Evolutionary conservation across 352 stramenopile species (phyloP), one percentile per base, ranked within the genome.

Genomic region (Phytophthora meadii): DNA sequence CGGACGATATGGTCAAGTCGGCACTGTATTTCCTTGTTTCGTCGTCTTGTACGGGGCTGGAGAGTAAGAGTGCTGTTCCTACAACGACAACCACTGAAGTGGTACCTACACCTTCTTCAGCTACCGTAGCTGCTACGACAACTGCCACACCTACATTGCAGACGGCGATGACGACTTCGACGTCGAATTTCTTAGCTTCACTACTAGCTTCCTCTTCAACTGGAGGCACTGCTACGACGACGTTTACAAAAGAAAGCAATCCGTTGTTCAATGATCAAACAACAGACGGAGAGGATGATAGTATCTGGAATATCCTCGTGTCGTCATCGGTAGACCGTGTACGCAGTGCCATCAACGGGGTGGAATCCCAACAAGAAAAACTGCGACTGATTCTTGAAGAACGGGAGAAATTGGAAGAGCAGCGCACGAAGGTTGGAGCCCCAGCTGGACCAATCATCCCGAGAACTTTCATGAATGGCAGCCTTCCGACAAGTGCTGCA

Each of bases 241-340:
- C 59, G 1, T 65, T 64, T n/a, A 32, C 70, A 0, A 54, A 63
- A 5, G 62, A 54, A 1, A 67, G 48, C 8, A 88, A 89, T 44
- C 77, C 80, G 9, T 42, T 88, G 6, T 88, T 88, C 49, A 89
- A 65, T 61, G 73, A 88, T 50, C 68, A 83, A 64, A 70, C 61
- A 39, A 59, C 42, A 19, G 72, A 65, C 17, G 79, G 72, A 42
- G 79, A 88, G 28, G 81, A 87, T 2, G 80, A 90, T 54, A 88
- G 79, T 39, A 87, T 91, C 36, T 93, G 82, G 84, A 87, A 81
- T 41, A 72, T 91, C 25, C 58, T 93, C 12, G 68, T 93, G 3
- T 75, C 80, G 3, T 89, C 84, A 25, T 93, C 84, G 1, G 81
- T 93, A 8, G 84, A 91, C 60, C 77, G 81, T 27, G 81, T 87